Conservation (phyloP, 805 yeast genomes). For the Saturnispora sanitii region DNA sequence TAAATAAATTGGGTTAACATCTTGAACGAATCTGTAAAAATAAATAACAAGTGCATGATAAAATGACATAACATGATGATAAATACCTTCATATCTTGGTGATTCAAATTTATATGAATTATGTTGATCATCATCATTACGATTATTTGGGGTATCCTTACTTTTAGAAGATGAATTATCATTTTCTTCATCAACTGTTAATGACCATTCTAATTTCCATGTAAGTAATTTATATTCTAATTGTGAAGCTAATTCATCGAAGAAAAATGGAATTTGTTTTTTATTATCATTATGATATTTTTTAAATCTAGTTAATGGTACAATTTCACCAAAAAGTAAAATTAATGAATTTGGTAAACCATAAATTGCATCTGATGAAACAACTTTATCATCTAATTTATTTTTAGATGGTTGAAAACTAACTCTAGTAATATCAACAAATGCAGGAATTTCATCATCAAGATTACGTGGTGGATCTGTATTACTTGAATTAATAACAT, state of each 20-base stretch:
- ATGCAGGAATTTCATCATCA: conserved; percentile 27
- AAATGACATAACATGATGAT: conserved; percentile 73
- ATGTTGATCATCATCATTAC: neutral
- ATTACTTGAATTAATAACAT: conserved; percentile 26
- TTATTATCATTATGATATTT: conserved; percentile 37
- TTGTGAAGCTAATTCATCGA: conserved; percentile 26
- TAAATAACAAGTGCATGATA: conserved; percentile 64
- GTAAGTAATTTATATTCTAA: conserved; percentile 42
- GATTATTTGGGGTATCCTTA: conserved; percentile 10
- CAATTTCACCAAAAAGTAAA: conserved; percentile 61
- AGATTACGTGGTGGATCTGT: conserved; percentile 7
- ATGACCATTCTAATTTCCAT: conserved; percentile 74
- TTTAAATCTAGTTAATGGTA: conserved; percentile 53
- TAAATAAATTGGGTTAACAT: conserved; percentile 42
- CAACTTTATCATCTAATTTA: conserved; percentile 44
- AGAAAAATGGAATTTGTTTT: conserved; percentile 27
- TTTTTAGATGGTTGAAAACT: conserved; percentile 30
- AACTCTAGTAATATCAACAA: conserved; percentile 34
- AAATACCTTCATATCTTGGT: conserved; percentile 59
- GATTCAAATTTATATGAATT: conserved; percentile 30
- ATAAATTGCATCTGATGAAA: conserved; percentile 71
- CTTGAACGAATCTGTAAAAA: conserved; percentile 54
- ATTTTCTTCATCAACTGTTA: conserved; percentile 27
- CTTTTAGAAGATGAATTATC: conserved; percentile 6
- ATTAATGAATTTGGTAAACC: conserved; percentile 80